These are phyloP conservation scores for Colletotrichum destructivum DNA, from an alignment of 2,329 filamentous ascomycete species.

Conservation along the genomic window DNA sequence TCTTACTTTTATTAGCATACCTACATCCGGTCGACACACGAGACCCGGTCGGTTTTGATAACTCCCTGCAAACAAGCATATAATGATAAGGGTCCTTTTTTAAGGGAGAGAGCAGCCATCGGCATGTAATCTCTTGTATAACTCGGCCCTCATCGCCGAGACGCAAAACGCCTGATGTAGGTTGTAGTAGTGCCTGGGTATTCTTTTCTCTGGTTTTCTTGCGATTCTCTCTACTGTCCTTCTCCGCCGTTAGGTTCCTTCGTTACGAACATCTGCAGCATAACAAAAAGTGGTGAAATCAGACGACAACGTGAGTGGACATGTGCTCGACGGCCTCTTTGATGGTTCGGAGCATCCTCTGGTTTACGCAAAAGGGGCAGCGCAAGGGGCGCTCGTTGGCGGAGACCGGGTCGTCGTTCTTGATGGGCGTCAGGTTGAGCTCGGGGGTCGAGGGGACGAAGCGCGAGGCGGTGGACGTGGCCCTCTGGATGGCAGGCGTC, in stretches of 20 bases:
- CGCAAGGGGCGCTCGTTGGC: slow-evolving; percentile 65
- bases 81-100: neutral
- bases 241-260: neutral
- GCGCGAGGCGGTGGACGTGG: slow-evolving; percentile 35
- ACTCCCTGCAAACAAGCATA: neutral
- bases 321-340: slow-evolving; percentile 76
- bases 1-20: neutral
- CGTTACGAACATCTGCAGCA: neutral
- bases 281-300: slow-evolving; percentile 26
- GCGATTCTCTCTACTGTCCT: neutral
- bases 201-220: slow-evolving; percentile 5
- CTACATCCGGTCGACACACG: neutral
- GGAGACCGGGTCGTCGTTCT: slow-evolving; percentile 63
- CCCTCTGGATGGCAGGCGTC: slow-evolving; percentile 46
- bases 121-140: neutral
- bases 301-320: slow-evolving; percentile 74
- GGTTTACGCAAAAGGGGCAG: slow-evolving; percentile 74
- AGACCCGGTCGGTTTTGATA: neutral
- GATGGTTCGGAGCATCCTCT: slow-evolving; percentile 72
- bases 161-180: neutral
- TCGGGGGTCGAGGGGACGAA: slow-evolving; percentile 52
- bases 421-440: slow-evolving; percentile 69
- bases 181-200: slow-evolving; percentile 17
- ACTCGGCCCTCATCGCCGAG: neutral
- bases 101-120: neutral